phyloP scores from a whole-genome alignment of 352 stramenopile genomes.

The Globisporangium apiculatum region DNA sequence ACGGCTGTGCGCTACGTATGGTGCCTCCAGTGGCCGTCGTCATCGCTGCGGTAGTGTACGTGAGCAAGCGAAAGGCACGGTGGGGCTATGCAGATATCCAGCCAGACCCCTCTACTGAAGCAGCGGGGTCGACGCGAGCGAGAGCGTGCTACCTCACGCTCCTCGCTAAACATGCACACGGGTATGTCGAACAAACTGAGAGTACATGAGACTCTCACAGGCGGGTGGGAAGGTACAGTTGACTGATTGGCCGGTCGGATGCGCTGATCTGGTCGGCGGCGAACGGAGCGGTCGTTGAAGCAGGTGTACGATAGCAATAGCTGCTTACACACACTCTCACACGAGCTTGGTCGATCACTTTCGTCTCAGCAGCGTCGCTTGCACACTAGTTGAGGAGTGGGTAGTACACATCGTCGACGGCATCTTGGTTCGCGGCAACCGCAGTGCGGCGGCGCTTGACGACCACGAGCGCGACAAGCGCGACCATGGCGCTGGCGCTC shows the following conservation, averaged over 20 bases:
- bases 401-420: constrained; percentile 13
- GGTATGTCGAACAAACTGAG: neutral
- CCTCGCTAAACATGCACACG: neutral
- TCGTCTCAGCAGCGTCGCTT: too few relatives aligned
- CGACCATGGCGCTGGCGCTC: constrained; percentile 6
- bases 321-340: too few relatives aligned
- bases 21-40: too few relatives aligned
- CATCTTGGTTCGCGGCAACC: neutral
- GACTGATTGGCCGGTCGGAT: neutral
- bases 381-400: constrained; percentile 8
- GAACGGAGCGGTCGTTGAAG: neutral
- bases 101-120: neutral
- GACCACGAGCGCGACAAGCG: constrained; percentile 9
- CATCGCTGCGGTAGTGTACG: too few relatives aligned
- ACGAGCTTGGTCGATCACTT: too few relatives aligned
- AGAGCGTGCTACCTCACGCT: neutral
- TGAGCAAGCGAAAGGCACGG: too few relatives aligned
- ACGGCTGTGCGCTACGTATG: too few relatives aligned
- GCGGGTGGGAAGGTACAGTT: neutral
- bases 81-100: neutral
- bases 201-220: neutral
- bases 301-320: too few relatives aligned
- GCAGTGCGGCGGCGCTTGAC: constrained; percentile 7
- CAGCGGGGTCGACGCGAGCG: neutral
- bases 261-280: too few relatives aligned